These are phyloP conservation scores for Veloporphyrellus conicus DNA, from an alignment of 1,284 basidiomycete species.

Conservation along the genomic window DNA sequence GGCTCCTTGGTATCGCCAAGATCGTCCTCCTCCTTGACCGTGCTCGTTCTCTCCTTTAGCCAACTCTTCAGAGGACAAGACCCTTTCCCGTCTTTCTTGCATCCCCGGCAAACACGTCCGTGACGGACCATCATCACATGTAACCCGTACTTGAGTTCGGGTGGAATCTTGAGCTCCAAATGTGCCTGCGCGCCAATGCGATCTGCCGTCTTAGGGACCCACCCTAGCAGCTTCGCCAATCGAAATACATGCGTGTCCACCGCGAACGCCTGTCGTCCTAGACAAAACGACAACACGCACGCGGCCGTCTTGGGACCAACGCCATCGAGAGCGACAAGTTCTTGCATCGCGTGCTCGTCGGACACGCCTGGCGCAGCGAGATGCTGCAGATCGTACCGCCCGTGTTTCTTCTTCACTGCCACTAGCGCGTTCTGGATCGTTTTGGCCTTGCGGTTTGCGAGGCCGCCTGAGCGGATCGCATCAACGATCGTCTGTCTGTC, in stretches of 20 bases:
- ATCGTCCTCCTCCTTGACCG: neutral
- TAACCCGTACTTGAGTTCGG: conserved; percentile 63
- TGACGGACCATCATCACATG: conserved; percentile 71
- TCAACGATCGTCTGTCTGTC: conserved; percentile 51
- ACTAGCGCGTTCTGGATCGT: conserved; percentile 60
- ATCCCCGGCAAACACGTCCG: conserved; percentile 53
- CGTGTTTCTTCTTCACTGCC: conserved; percentile 51
- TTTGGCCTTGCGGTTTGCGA: conserved; percentile 70
- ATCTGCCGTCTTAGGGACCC: conserved; percentile 62
- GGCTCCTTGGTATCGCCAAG: neutral
- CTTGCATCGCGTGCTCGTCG: conserved; percentile 65
- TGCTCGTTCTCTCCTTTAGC: conserved; percentile 14
- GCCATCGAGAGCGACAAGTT: conserved; percentile 62
- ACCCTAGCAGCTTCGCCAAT: conserved; percentile 60
- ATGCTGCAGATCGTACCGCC: conserved; percentile 53
- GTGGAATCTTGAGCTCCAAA: conserved; percentile 59
- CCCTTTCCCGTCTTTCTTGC: conserved; percentile 38
- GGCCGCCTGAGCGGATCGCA: conserved; percentile 64
- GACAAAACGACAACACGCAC: conserved; percentile 75
- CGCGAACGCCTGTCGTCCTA: conserved; percentile 69
- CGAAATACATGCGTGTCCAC: conserved; percentile 76
- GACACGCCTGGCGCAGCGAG: conserved; percentile 38
- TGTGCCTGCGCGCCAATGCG: conserved; percentile 69
- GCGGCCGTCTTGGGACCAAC: conserved; percentile 79
- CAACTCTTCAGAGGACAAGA: conserved; percentile 27